Conservation (phyloP, 2,329 filamentous ascomycete genomes). For the Westerdykella sp. region DNA sequence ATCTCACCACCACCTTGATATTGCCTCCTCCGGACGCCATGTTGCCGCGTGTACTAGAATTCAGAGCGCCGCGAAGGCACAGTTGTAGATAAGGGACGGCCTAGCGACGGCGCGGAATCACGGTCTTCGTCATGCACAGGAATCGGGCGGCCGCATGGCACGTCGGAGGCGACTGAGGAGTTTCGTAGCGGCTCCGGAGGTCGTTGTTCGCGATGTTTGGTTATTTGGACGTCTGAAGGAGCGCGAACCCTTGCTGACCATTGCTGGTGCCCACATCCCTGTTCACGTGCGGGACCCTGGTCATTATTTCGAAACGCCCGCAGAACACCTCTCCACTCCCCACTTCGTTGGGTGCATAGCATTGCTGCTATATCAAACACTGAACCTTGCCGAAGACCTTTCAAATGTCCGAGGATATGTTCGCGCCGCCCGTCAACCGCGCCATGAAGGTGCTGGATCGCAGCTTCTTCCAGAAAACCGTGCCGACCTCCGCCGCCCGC, state of each 20-base stretch:
- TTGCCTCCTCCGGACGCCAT: constrained; percentile 83
- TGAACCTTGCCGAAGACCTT: background rate
- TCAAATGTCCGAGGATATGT: constrained; percentile 46
- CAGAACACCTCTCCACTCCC: background rate
- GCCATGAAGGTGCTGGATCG: constrained; percentile 76
- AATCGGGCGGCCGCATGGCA: constrained; percentile 26
- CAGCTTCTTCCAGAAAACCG: constrained; percentile 69
- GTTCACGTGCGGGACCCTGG: constrained; percentile 4
- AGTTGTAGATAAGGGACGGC: constrained; percentile 1
- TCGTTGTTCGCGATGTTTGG: constrained; percentile 5
- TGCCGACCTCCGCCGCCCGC: constrained; percentile 72
- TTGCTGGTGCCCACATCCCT: background rate
- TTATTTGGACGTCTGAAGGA: constrained; percentile 4
- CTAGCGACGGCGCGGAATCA: constrained; percentile 2
- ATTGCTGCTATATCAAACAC: background rate
- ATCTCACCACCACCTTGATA: constrained; percentile 98
- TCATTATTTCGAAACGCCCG: background rate
- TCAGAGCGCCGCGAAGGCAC: constrained; percentile 2
- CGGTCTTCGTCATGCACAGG: constrained; percentile 17
- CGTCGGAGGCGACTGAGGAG: constrained; percentile 7
- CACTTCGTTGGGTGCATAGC: background rate
- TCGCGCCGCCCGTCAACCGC: constrained; percentile 75
- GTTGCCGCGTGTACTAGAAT: constrained; percentile 9
- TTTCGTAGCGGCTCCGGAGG: constrained; percentile 18
- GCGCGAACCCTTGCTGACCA: constrained; percentile 22